Conservation (phyloP, 805 yeast genomes). For the Danielia oregonensis region DNA sequence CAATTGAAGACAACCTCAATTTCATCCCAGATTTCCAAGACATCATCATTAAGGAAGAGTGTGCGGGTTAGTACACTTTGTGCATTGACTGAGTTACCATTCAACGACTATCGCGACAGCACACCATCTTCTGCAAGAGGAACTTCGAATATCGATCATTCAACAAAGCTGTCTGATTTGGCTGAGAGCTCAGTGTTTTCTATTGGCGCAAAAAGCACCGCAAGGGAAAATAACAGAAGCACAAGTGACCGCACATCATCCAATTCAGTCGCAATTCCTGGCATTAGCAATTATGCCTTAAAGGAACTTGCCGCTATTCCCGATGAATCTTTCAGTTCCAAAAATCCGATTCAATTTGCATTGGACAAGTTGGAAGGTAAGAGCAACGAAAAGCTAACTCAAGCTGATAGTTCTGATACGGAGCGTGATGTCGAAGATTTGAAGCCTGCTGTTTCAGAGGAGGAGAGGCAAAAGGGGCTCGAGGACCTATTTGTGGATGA, state of each 20-base stretch:
- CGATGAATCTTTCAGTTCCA: constrained; percentile 61
- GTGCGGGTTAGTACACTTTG: constrained; percentile 33
- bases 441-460: neutral
- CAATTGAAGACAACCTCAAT: constrained; percentile 8
- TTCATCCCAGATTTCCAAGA: constrained; percentile 16
- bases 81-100: constrained; percentile 40
- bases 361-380: constrained; percentile 77
- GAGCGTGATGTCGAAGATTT: constrained; percentile 1
- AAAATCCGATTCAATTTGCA: constrained; percentile 73
- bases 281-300: constrained; percentile 37
- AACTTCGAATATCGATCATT: constrained; percentile 8
- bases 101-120: constrained; percentile 16
- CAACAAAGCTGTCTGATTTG: constrained; percentile 25
- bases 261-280: constrained; percentile 53
- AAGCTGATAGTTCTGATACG: neutral
- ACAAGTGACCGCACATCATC: constrained; percentile 14
- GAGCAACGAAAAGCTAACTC: constrained; percentile 5
- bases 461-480: neutral
- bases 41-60: constrained; percentile 27
- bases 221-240: constrained; percentile 3
- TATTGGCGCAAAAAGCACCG: constrained; percentile 9
- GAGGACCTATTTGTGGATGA: constrained; percentile 9
- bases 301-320: constrained; percentile 78
- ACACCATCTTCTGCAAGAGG: constrained; percentile 6
- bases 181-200: constrained; percentile 36